Conservation (phyloP, 495 filamentous ascomycete species). For the Aspergillus coremiiformis region DNA sequence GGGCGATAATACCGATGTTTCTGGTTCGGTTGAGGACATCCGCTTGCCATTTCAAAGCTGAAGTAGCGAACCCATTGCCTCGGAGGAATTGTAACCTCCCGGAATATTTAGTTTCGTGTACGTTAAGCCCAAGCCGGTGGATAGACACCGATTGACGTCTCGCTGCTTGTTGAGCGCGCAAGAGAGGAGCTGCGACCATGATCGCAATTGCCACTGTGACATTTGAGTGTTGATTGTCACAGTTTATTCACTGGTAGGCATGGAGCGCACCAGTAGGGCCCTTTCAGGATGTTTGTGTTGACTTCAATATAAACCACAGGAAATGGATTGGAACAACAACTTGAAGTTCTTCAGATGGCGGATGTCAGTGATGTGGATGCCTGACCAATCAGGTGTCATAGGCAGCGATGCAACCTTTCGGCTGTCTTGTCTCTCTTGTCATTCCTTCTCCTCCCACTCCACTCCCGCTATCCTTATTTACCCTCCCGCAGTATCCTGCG, state of each 20-base stretch:
- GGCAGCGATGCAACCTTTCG: constrained; percentile 20
- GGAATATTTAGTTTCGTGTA: neutral
- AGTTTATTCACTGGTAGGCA: constrained; percentile 5
- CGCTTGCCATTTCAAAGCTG: constrained; percentile 15
- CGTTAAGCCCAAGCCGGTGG: constrained; percentile 6
- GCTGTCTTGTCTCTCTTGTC: neutral
- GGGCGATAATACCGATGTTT: constrained; percentile 98
- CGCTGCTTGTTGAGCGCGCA: constrained; percentile 25
- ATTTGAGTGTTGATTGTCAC: constrained; percentile 1
- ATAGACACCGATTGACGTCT: constrained; percentile 8
- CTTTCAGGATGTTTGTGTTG: neutral
- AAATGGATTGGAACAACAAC: too few species aligned
- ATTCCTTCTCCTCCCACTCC: constrained; percentile 1
- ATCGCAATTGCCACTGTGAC: constrained; percentile 9
- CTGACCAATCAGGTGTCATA: constrained; percentile 18
- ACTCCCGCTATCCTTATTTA: neutral
- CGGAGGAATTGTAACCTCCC: constrained; percentile 2
- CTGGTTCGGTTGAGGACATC: constrained; percentile 53
- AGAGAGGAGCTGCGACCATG: constrained; percentile 33
- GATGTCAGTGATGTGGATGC: constrained; percentile 10
- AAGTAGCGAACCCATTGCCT: constrained; percentile 23
- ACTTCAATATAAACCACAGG: too few species aligned
- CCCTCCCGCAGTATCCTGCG: neutral
- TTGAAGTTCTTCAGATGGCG: constrained; percentile 1
- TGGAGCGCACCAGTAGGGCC: neutral